Evolutionary conservation across 257 asterid species (phyloP).

Genomic region (Forsythia suspensa): DNA sequence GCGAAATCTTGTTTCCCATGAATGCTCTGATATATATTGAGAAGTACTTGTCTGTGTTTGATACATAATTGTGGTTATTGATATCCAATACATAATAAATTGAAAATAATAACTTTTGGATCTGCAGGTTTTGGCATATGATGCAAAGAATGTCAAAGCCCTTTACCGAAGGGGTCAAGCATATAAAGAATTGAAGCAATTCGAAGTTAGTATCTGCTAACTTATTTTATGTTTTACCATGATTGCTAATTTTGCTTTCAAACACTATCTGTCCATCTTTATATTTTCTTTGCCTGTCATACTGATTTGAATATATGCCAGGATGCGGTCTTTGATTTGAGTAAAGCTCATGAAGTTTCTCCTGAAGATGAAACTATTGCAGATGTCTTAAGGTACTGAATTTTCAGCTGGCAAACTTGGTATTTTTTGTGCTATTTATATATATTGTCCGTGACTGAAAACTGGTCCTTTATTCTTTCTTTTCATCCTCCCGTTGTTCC

Average conservation of each 20-base stretch:
- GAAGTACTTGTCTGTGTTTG: background rate
- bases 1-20: conserved; percentile 3
- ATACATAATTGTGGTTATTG: conserved; percentile 10
- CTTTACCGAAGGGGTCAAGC: conserved; percentile 98
- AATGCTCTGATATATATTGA: background rate
- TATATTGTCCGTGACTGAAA: background rate
- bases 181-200: conserved; percentile 64
- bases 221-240: conserved; percentile 11
- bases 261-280: conserved; percentile 3
- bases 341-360: conserved; percentile 77
- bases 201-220: conserved; percentile 57
- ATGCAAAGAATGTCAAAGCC: conserved; percentile 75
- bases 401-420: background rate
- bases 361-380: conserved; percentile 92
- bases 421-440: background rate
- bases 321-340: conserved; percentile 90
- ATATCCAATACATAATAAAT: conserved; percentile 11
- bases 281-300: background rate
- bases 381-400: conserved; percentile 72
- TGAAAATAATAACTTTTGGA: conserved; percentile 20
- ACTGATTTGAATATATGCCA: conserved; percentile 31
- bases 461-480: background rate
- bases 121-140: conserved; percentile 75
- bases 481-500: background rate
- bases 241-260: conserved; percentile 22